Conservation (phyloP, 495 filamentous ascomycete genomes). For the Tuber calosporum region DNA sequence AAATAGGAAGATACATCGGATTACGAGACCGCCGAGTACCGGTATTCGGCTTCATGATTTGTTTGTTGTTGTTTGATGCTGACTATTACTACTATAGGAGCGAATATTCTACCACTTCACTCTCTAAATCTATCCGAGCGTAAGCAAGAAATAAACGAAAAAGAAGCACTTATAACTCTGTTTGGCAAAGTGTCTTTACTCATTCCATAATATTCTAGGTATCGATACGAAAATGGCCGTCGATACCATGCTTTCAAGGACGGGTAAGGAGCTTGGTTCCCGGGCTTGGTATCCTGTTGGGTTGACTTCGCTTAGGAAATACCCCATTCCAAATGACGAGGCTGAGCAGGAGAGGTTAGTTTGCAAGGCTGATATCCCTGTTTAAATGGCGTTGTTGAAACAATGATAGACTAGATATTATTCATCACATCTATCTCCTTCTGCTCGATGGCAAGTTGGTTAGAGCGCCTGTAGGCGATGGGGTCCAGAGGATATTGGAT, state of each 20-base stretch:
- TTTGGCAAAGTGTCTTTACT: neutral
- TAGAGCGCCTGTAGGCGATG: constrained; percentile 51
- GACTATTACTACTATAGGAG: constrained; percentile 11
- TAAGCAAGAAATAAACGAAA: constrained; percentile 7
- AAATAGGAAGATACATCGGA: neutral
- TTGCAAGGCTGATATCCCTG: neutral
- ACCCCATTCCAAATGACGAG: constrained; percentile 53
- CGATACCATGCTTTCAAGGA: constrained; percentile 30
- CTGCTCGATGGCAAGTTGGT: constrained; percentile 51
- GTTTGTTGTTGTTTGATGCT: neutral
- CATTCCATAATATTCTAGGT: constrained; percentile 7
- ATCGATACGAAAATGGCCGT: constrained; percentile 26
- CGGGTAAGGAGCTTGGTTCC: constrained; percentile 12
- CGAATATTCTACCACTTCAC: constrained; percentile 21
- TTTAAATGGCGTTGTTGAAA: neutral
- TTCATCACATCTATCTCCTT: constrained; percentile 55
- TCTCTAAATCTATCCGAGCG: constrained; percentile 21
- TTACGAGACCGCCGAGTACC: constrained; percentile 1
- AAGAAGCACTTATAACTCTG: neutral
- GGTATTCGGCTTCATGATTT: neutral
- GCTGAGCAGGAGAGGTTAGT: constrained; percentile 27
- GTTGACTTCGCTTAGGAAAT: constrained; percentile 40
- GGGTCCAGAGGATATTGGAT: constrained; percentile 53
- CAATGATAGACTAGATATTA: constrained; percentile 52
- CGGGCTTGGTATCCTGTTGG: neutral